Base-by-base conservation (phyloP, 768 basidiomycete genomes). In the Boletus rufocinnamomeus region DNA sequence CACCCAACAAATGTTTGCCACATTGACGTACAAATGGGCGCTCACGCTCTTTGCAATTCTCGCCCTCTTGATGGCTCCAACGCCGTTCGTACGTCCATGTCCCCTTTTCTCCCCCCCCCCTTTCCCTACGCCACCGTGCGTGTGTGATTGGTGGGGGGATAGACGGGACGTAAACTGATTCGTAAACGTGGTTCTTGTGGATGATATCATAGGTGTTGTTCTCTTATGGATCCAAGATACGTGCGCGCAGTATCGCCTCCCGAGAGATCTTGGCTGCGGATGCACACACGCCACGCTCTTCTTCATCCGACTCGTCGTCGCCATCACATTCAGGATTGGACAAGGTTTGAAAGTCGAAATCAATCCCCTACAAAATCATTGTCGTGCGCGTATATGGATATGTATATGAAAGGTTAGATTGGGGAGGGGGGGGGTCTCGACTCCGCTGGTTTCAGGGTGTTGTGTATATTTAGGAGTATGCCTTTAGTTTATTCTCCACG, bases 11-110 rank as follows among this genome's bases (percentile, higher is more conserved):
- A 77, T 84, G 78, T 84, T 79, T 63, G 66, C 70, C 16, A 47
- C 66, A 2, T 68, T 85, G 52, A 80, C 80, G 35, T 80, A 81
- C 45, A 76, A 76, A 44, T 84, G 83, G 79, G 80, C 73, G n/a
- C 74, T 74, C 61, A 77, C 76, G 17, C 61, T 81, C 8, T 79
- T 78, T 57, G 78, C 66, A 0, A 57, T 69, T 47, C 64, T 84
- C 13, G 80, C 77, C 0, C 61, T 74, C 10, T 28, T 77, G n/a
- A 75, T 85, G 67, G 73, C 75, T 11, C 72, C 78, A 11, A 77
- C 80, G 16, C 80, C 80, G 14, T 81, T 71, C 50, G 78, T 79
- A 63, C 45, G 75, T 68, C 48, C 41, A 9, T 21, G 7, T 19
- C 21, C 13, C 17, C 19, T 16, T 23, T 19, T 11, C 16, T 21